Evolutionary conservation across 2,329 filamentous ascomycete genomes (phyloP), one percentile per base, ranked within the genome.

Genomic region (Phialophora verrucosa): DNA sequence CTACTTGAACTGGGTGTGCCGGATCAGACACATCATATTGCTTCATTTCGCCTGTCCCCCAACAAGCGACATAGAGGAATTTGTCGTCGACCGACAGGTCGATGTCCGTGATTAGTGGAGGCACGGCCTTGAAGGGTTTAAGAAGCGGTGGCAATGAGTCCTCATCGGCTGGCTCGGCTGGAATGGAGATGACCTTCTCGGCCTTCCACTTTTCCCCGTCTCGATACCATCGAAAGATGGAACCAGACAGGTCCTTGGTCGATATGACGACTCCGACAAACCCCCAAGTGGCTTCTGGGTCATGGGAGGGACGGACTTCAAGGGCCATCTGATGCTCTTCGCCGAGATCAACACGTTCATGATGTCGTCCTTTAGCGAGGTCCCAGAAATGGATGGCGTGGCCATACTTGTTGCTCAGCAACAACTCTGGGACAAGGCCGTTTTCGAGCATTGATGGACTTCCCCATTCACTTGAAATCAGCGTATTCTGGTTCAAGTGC

Each of bases 101-200:
- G 17, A 63, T 63, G 53, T 63, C 60, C 17, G 60, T 47, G 12
- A 63, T 57, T 4, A 63, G 60, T 3, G 60, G 51, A 17, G 60
- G 60, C 25, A 63, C 60, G 29, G 60, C 51, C 23, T 57, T 49
- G 42, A 63, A 63, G 17, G 51, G 35, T 42, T 63, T 57, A 4
- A 63, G 51, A 5, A 57, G 12, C 12, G 60, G 51, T 14, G 60
- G 60, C 29, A 63, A 25, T 25, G 51, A 49, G 6, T 57, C 51
- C 20, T 63, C 54, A 65, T 87, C 84, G 0, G 80, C 82, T 32
- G 79, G 59, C 25, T 83, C 84, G 0, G 73, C 81, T 7, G 82
- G 79, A 4, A 88, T 79, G 31, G 78, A 71, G 29, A 84, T 79
- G 20, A 86, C 76, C 72, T 88, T 88, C 73, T 87, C 88, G 11